Conservation (phyloP, 129 eudicot species). For the Flaveria linearis region DNA sequence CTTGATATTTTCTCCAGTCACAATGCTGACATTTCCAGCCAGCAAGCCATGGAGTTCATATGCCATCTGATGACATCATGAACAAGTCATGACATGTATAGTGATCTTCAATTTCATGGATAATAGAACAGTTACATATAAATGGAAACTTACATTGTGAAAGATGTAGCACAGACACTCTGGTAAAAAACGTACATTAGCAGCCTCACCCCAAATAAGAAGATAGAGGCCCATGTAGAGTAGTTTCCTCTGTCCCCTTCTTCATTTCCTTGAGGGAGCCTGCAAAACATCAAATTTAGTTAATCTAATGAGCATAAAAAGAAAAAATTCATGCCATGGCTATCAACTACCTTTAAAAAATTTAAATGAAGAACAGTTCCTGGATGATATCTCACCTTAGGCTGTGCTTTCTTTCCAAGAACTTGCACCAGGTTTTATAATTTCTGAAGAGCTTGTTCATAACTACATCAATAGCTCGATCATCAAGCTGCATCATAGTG, state of each 20-base stretch:
- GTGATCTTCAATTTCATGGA: conserved; percentile 6
- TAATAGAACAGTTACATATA: conserved; percentile 3
- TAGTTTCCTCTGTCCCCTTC: conserved; percentile 83
- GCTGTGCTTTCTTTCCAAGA: conserved; percentile 91
- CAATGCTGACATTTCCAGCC: conserved; percentile 99
- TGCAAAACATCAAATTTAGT: conserved; percentile 30
- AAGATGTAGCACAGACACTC: conserved; percentile 98
- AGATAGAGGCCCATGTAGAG: conserved; percentile 97
- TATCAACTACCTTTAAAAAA: conserved; percentile 18
- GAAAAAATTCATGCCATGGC: conserved; percentile 21
- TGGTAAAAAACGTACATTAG: conserved; percentile 94
- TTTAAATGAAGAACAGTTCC: conserved; percentile 17
- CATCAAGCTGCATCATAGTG: conserved; percentile 73
- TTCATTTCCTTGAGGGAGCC: conserved; percentile 80
- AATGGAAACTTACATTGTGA: conserved; percentile 75
- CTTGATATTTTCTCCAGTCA: conserved; percentile 97
- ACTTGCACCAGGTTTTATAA: conserved; percentile 97
- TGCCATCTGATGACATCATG: conserved; percentile 73
- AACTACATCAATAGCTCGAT: conserved; percentile 84
- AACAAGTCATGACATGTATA: conserved; percentile 21
- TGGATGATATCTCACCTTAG: conserved; percentile 54
- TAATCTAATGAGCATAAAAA: conserved; percentile 15
- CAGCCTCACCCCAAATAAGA: conserved; percentile 99
- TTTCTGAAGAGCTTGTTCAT: conserved; percentile 90
- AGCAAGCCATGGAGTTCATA: conserved; percentile 94